Percentiles rank a stretch among this genome's conserved stretches.
Conservation (phyloP, 2,329 filamentous ascomycete species). For the Xylaria sp. region DNA sequence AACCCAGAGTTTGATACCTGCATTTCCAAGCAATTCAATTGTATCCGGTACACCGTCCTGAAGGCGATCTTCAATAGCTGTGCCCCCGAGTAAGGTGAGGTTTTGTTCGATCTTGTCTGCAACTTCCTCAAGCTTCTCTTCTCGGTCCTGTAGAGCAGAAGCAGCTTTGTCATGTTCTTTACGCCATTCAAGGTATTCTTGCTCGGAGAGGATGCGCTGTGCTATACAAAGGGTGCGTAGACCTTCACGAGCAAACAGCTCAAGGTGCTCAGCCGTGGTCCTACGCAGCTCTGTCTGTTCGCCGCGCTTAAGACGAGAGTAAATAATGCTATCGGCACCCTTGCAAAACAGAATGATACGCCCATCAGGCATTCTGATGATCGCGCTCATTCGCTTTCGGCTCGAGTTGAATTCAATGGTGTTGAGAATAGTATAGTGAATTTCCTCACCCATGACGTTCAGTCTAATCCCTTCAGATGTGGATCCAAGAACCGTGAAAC, state of each 20-base stretch:
- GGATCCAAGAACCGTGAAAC: conserved; percentile 89
- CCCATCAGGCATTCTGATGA: conserved; percentile 92
- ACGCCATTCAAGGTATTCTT: conserved; percentile 87
- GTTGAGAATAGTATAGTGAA: conserved; percentile 87
- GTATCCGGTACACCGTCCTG: conserved; percentile 98
- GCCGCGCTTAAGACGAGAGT: conserved; percentile 85
- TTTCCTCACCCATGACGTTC: conserved; percentile 87
- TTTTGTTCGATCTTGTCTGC: conserved; percentile 92
- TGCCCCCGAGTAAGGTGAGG: conserved; percentile 87
- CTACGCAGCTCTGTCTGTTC: conserved; percentile 86
- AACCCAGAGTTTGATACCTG: conserved; percentile 98
- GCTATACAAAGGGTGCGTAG: conserved; percentile 95
- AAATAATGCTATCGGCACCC: conserved; percentile 96
- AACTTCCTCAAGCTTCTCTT: conserved; percentile 91
- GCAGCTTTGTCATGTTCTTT: conserved; percentile 88
- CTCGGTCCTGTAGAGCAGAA: conserved; percentile 82
- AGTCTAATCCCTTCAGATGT: conserved; percentile 83
- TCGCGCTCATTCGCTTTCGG: conserved; percentile 97
- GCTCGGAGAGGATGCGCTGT: conserved; percentile 79
- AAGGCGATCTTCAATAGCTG: conserved; percentile 94
- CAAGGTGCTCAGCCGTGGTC: conserved; percentile 89
- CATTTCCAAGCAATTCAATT: conserved; percentile 87
- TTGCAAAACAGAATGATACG: conserved; percentile 95
- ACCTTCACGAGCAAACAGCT: conserved; percentile 96
- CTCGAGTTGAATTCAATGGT: conserved; percentile 98